Base-by-base conservation (phyloP, 1,139 yeast species). In the Saccharomyces hybrid region DNA sequence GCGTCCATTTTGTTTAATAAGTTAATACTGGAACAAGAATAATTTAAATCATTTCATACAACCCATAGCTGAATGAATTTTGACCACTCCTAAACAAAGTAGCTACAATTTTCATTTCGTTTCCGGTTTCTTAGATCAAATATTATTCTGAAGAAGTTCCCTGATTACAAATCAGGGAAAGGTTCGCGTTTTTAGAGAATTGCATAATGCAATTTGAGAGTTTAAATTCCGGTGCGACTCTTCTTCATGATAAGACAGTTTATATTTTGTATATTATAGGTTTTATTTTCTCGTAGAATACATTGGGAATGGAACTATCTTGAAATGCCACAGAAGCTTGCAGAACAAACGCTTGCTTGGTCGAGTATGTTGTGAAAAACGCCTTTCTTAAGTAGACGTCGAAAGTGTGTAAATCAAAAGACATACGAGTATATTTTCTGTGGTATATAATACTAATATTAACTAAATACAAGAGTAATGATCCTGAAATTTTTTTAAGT, bases 41-140 rank as follows among this genome's bases (percentile, higher is more conserved):
- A 62, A 61, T 57, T 60, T 60, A 66, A 59, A 59, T 57, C 66
- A 60, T 59, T 46, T 58, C 52, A 51, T 56, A 59, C 58, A 68
- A 67, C 72, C 72, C 70, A 69, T 69, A 70, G 73, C 73, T 70
- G 73, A 69, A 61, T 66, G 67, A 59, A 55, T 55, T 57, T 59
- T 67, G 70, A 69, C 71, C 60, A 60, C 61, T 66, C 63, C 73
- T 71, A 70, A 70, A 70, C 73, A 70, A 67, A 70, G 60, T 61
- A 77, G 86, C 75, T 80, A 82, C 86, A 82, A 75, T 74, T 68
- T 75, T 73, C 80, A 79, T 82, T 82, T 80, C 86, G 86, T 82
- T 82, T 82, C 82, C 82, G 84, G 86, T 80, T 81, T 79, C 84
- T 82, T 82, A 82, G 86, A 82, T 73, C 70, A 73, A 72, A 38